Base-by-base conservation (phyloP, 768 basidiomycete species). In the Kockovaella imperatae region DNA sequence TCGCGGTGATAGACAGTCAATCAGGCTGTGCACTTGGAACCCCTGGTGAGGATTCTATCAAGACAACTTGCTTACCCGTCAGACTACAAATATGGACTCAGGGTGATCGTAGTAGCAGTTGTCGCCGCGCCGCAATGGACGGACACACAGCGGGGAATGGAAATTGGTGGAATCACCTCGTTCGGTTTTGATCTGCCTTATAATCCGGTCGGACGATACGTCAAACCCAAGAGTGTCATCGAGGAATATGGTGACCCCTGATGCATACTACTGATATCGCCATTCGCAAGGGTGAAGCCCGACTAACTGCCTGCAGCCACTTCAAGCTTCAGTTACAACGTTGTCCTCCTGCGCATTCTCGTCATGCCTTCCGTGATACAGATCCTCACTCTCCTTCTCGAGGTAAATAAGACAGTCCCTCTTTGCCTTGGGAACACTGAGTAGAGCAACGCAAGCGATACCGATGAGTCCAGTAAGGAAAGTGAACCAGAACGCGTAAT, bases 11-110 rank as follows among this genome's bases (percentile, higher is more conserved):
- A 10, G 82, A 84, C 54, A 77, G 79, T 18, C 80, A 80, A 53
- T 79, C 72, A 48, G 82, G 82, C 0, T 72, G 75, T 3, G 78
- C 80, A 25, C 70, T 84, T 6, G 81, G 82, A 13, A 81, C 81
- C 1, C 82, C 50, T 15, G 45, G 47, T 40, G 29, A 18, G 36
- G 10, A 32, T n/a, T 26, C 11, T 40, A 25, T 26, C n/a, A 18
- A 6, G 24, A 5, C 23, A 23, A 24, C 43, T 8, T 7, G 30
- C 5, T 30, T 45, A 30, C 29, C 30, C 17, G 13, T 6, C 76
- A 20, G 77, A 83, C 42, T 80, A 81, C 61, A 71, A 71, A 43
- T 82, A 82, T 47, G 81, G 81, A 5, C 64, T 80, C 29, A 74
- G 78, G n/a, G 80, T 80, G 23, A 73, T 78, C 24, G 79, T 81